These are phyloP conservation scores for Jaltomata sinuosa DNA, from an alignment of 257 asterid species.

Conservation along the genomic window DNA sequence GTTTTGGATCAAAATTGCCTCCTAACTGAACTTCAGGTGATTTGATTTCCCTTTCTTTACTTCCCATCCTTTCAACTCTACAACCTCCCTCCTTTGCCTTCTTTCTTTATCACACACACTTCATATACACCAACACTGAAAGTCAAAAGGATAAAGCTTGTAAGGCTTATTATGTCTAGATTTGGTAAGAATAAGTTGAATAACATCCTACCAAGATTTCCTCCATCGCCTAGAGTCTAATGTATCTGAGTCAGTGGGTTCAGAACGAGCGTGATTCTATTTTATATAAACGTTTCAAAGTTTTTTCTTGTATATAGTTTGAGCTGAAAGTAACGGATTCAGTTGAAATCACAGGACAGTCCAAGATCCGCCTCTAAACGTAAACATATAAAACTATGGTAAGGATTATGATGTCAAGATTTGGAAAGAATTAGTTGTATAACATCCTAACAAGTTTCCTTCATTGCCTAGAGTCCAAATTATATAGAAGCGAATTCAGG, in stretches of 20 bases:
- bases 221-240: neutral
- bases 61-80: neutral
- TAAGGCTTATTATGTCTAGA: neutral
- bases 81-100: neutral
- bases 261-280: neutral
- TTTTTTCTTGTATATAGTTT: neutral
- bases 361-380: neutral
- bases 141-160: neutral
- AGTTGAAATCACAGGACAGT: neutral
- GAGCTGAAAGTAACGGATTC: neutral
- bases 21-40: constrained; percentile 35
- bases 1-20: neutral
- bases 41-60: constrained; percentile 42
- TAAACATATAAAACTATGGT: neutral
- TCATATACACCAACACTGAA: neutral
- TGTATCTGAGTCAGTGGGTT: neutral
- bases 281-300: neutral
- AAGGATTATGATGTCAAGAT: neutral
- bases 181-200: neutral
- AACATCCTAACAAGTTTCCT: neutral
- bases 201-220: neutral
- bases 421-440: neutral
- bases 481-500: neutral
- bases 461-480: neutral
- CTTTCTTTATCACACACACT: neutral